Evolutionary conservation across 169 alveolate genomes (phyloP), one percentile per base, ranked within the genome.

Genomic region (Plasmodium vinckei): DNA sequence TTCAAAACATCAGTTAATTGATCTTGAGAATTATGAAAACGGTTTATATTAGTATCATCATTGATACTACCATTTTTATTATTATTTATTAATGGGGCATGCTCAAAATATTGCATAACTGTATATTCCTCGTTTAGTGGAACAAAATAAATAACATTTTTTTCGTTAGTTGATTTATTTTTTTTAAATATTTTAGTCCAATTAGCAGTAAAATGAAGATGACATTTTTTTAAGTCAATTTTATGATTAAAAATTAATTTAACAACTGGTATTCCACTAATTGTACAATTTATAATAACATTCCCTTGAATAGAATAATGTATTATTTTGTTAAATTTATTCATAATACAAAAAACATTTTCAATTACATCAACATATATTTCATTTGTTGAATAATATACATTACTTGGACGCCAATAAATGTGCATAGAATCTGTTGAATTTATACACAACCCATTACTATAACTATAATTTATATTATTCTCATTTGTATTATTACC

Each of bases 321-420:
- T 17, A 84, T n/a, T 5, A 84, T 46, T 27, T 25, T 46, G 25
- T 69, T 69, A 60, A 42, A 21, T 27, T 69, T 70, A 64, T 70
- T 69, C 7, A 84, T 56, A 12, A 69, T 72, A 61, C 86, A 84
- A 57, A 57, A 33, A 7, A 84, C 87, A 51, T 33, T 56, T 51
- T 84, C 91, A 7, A 42, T 70, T 9, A 84, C 21, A 47, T 84
- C 91, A n/a, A 84, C 65, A 84, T 33, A 84, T 42, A 84, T 84
- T 25, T 69, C 73, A 59, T 84, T 69, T 10, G 65, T 19, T 27
- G 84, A 56, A 54, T 9, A 57, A 7, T 10, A 7, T 1, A 53
- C 9, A 19, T 84, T 84, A 59, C 59, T 69, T 42, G 72, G 17
- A 23, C 91, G 42, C 91, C 91, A 84, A 84, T 57, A 84, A 63